Percentiles rank a stretch among this genome's conserved stretches.
Evolutionary conservation across 1,284 basidiomycete genomes (phyloP).

Genomic region (Sanghuangporus baumii): DNA sequence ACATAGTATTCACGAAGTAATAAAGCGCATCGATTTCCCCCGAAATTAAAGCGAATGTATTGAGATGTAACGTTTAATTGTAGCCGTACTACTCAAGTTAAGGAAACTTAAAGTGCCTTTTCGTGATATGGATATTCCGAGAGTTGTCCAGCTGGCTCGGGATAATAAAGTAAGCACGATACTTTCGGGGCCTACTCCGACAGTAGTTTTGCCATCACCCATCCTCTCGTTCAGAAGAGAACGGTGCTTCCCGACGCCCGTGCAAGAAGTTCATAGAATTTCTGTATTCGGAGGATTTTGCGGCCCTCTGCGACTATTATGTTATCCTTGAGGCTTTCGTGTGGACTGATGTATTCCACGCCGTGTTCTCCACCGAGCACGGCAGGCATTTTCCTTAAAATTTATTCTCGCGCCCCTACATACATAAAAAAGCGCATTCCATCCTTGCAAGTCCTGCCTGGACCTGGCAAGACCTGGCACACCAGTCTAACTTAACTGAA

Average conservation of each 20-base stretch:
- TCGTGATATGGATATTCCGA: not conserved
- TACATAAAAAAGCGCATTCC: not conserved
- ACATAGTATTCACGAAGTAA: conserved; percentile 9
- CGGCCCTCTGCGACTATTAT: not conserved
- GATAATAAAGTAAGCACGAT: too few species aligned
- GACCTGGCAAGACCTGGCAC: too few species aligned
- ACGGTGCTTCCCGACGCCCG: not conserved
- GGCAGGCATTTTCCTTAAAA: not conserved
- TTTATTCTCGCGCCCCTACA: not conserved
- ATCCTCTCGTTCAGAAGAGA: too few species aligned
- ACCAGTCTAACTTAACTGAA: not conserved
- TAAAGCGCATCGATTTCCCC: not conserved
- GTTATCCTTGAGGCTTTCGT: not conserved
- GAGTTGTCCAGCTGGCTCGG: not conserved
- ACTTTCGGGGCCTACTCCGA: too few species aligned
- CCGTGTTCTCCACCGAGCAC: not conserved
- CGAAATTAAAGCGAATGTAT: not conserved
- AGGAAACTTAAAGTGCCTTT: not conserved
- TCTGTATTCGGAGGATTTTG: not conserved
- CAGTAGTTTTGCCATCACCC: too few species aligned
- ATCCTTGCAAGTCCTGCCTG: not conserved
- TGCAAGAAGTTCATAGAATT: not conserved
- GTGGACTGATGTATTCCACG: not conserved
- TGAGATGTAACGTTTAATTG: not conserved
- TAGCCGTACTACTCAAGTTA: not conserved